Evolutionary conservation across 352 stramenopile genomes (phyloP), one percentile per base, ranked within the genome.

Genomic region (Phytophthora hybrid): DNA sequence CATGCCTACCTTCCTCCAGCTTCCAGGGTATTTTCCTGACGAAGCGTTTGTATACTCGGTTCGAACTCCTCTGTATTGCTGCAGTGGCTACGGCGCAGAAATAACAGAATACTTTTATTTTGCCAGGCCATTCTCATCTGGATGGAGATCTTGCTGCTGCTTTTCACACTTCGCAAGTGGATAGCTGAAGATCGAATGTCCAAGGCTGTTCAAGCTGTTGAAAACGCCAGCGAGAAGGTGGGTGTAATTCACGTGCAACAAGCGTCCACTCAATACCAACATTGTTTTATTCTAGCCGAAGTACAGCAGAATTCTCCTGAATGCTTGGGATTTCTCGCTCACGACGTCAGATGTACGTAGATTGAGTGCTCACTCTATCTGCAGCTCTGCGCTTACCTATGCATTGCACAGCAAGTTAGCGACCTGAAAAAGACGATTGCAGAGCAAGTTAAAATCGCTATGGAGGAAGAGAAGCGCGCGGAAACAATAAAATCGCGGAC

Each of bases 241-340:
- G 34, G 11, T 64, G 6, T 9, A 63, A 59, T 37, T 16, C 49
- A 59, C 5, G 16, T 21, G n/a, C 5, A 23, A 52, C n/a, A 52
- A 19, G 5, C n/a, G 23, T 32, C 16, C 41, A 31, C 44, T n/a
- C 3, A 47, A 49, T 44, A 9, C 44, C 23, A 63, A 47, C 31
- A 19, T 18, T 44, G 34, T n/a, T 6, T 21, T 75, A 23, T 14
- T 60, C 6, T 60, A 93, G 78, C 83, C 79, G 11, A 89, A 80
- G 56, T 93, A 91, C 65, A 79, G 80, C 49, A 79, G 85, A 26
- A 78, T 91, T 14, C 54, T 93, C 3, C 34, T 95, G 10, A 95
- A 95, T 59, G 86, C 82, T 7, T 95, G 88, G 88, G 88, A 95
- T 59, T 89, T 91, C 61, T 82, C 79, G 2, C 51, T 85, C 3